phyloP scores from a whole-genome alignment of 768 basidiomycete genomes.

The Suillus decipiens region DNA sequence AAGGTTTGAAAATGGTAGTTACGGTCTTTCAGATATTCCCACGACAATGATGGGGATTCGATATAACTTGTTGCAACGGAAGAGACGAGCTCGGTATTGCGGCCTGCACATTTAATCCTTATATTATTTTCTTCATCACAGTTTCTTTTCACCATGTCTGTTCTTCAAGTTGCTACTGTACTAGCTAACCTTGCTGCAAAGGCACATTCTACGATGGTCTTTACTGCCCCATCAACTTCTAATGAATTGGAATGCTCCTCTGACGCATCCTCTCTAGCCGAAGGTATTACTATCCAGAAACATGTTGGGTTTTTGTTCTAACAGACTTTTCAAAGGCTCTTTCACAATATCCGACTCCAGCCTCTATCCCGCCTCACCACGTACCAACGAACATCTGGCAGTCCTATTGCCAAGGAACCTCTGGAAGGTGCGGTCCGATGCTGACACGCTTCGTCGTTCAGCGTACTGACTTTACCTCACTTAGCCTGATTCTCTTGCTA shows the following conservation, averaged over 20 bases:
- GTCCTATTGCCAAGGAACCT: constrained; percentile 67
- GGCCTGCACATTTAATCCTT: constrained; percentile 8
- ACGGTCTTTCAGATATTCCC: constrained; percentile 22
- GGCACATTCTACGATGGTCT: constrained; percentile 11
- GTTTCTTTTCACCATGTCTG: constrained; percentile 30
- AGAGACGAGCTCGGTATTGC: constrained; percentile 10
- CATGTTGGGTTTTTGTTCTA: neutral
- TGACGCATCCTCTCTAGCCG: constrained; percentile 19
- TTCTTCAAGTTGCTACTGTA: constrained; percentile 24
- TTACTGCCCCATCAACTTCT: constrained; percentile 8
- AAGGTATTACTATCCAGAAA: constrained; percentile 16
- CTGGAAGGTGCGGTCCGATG: constrained; percentile 62
- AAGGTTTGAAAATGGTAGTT: constrained; percentile 4
- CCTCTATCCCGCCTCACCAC: constrained; percentile 23
- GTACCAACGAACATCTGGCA: constrained; percentile 72
- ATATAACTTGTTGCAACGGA: constrained; percentile 36
- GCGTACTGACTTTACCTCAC: constrained; percentile 13
- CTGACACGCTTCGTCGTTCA: constrained; percentile 10
- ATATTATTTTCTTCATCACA: constrained; percentile 7
- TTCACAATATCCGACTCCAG: constrained; percentile 17
- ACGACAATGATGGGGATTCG: constrained; percentile 20
- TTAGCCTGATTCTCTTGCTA: constrained; percentile 63
- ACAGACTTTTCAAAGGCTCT: constrained; percentile 17
- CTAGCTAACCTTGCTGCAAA: constrained; percentile 28
- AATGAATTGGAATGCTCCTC: constrained; percentile 18